phyloP scores from a whole-genome alignment of 2,329 filamentous ascomycete genomes.

The Chrysoporthe cubensis region DNA sequence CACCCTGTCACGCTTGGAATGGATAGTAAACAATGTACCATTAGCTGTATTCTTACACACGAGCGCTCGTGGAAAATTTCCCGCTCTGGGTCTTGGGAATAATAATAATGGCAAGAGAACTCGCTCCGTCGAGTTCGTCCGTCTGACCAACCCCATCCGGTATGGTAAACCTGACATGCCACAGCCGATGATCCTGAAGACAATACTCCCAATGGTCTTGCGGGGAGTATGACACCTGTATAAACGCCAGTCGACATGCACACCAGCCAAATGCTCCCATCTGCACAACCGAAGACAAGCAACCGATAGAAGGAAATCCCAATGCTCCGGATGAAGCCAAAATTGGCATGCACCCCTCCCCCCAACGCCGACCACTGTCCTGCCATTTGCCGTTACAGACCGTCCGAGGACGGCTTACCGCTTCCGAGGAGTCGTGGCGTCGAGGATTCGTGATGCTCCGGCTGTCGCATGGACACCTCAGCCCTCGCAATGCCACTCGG shows the following conservation, averaged over 20 bases:
- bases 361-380: not conserved
- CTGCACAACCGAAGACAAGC: not conserved
- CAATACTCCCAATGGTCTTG: not conserved
- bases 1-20: too few relatives aligned
- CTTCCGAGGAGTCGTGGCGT: not conserved
- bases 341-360: not conserved
- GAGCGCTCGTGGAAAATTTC: not conserved
- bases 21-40: not conserved
- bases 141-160: not conserved
- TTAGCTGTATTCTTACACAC: not conserved
- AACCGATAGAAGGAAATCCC: not conserved
- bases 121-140: not conserved
- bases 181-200: conserved; percentile 6
- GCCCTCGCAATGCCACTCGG: conserved; percentile 72
- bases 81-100: not conserved
- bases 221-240: not conserved
- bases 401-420: not conserved
- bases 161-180: not conserved
- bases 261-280: not conserved
- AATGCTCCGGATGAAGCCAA: not conserved
- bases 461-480: conserved; percentile 5
- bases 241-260: conserved; percentile 7
- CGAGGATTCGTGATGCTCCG: not conserved
- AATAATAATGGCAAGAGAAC: not conserved
- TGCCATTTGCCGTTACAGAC: not conserved